Conservation (phyloP, 495 filamentous ascomycete genomes). For the Aspergillus steynii region DNA sequence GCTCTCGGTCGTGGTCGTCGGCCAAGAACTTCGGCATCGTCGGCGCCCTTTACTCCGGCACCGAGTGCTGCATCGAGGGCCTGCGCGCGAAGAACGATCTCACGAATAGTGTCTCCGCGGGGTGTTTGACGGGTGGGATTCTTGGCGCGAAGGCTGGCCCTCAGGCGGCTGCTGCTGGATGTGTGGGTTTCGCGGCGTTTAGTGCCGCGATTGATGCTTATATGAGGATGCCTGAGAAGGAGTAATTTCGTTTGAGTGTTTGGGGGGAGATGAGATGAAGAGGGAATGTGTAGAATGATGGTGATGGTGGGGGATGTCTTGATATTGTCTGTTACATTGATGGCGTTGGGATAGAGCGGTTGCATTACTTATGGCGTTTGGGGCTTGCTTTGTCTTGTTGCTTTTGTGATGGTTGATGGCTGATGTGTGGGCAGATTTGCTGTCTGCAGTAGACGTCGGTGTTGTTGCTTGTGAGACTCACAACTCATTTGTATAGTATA, state of each 20-base stretch:
- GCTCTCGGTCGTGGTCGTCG: constrained; percentile 73
- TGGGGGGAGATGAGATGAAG: background rate
- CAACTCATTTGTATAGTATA: background rate
- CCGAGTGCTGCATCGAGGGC: constrained; percentile 94
- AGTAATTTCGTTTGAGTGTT: too few relatives aligned
- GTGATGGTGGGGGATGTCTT: background rate
- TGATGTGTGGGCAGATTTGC: too few relatives aligned
- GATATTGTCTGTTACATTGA: background rate
- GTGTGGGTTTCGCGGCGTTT: constrained; percentile 94
- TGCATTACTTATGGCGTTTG: background rate
- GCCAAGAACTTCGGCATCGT: constrained; percentile 95
- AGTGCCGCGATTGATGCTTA: constrained; percentile 92
- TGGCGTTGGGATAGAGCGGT: background rate
- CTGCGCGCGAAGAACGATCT: constrained; percentile 90
- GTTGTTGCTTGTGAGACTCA: background rate
- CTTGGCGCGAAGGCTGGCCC: constrained; percentile 84
- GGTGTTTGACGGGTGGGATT: constrained; percentile 88
- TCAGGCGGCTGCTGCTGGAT: constrained; percentile 85
- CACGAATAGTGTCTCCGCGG: constrained; percentile 81
- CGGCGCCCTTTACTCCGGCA: constrained; percentile 85
- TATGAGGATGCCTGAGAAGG: constrained; percentile 63
- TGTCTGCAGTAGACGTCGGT: too few relatives aligned
- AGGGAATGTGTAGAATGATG: background rate
- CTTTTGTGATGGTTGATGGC: background rate
- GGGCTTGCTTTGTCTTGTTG: background rate